These are phyloP conservation scores for Fusarium cicatricum DNA, from an alignment of 2,329 filamentous ascomycete species.

Conservation along the genomic window DNA sequence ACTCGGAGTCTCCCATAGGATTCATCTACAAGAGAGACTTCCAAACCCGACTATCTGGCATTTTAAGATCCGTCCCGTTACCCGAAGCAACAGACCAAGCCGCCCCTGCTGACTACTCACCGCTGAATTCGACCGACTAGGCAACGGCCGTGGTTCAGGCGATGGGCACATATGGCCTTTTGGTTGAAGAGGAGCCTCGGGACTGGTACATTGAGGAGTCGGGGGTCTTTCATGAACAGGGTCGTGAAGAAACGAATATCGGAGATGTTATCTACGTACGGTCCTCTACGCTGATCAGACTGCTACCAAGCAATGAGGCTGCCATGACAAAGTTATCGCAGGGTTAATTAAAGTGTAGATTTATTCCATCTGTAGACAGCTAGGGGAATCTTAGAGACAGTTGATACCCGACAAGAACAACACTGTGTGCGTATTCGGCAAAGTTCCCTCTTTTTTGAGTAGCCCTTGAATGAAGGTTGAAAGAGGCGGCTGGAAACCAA, in stretches of 20 bases:
- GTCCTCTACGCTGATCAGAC: constrained; percentile 7
- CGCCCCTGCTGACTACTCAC: neutral
- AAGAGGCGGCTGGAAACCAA: too few relatives aligned
- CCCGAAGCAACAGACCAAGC: neutral
- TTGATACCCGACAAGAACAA: too few relatives aligned
- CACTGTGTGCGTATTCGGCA: too few relatives aligned
- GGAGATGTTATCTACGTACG: constrained; percentile 19
- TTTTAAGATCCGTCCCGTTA: constrained; percentile 8
- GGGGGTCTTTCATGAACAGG: constrained; percentile 31
- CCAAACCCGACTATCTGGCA: constrained; percentile 3
- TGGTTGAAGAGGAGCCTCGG: constrained; percentile 29
- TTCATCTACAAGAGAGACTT: constrained; percentile 32
- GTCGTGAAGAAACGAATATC: constrained; percentile 15
- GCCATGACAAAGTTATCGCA: neutral
- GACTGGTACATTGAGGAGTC: constrained; percentile 38
- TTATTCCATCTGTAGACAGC: neutral
- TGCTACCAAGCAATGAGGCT: neutral
- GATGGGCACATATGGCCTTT: constrained; percentile 16
- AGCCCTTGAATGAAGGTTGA: too few relatives aligned
- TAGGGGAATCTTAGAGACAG: too few relatives aligned
- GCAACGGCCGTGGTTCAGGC: constrained; percentile 25
- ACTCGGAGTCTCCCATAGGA: constrained; percentile 22
- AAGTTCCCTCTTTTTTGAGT: too few relatives aligned
- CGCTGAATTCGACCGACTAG: constrained; percentile 31
- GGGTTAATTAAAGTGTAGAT: neutral